Evolutionary conservation across 2,329 filamentous ascomycete species (phyloP), one percentile per base, ranked within the genome.

Genomic region (Colletotrichum tanaceti): DNA sequence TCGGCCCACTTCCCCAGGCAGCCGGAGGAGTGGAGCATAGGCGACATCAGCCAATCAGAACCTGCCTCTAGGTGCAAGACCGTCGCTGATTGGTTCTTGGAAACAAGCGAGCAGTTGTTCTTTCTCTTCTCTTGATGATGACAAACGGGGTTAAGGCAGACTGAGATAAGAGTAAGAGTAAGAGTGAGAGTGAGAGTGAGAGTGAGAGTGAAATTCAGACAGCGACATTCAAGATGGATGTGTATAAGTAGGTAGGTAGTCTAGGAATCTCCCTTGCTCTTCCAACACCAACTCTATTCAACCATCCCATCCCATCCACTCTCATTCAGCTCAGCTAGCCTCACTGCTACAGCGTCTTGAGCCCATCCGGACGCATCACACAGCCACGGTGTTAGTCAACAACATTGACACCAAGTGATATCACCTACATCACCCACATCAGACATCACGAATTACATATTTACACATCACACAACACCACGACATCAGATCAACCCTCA

Each of bases 61-160:
- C 0, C 0, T 1, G 2, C 2, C 5, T 9, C 11, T 5, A 7
- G 0, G 3, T 0, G 13, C 2, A 20, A 10, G 5, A 0, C 18
- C 9, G 13, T 1, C 16, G 24, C 13, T 68, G 47, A 68, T 68
- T 68, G 61, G 65, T 5, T 20, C 10, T 7, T 47, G 24, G 0
- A 9, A 1, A 4, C 18, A 54, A 38, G 9, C 46, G 0, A 22
- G 49, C 54, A 59, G 61, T 22, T 68, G 61, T 39, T 5, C 22
- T 24, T 14, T 10, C 44, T 24, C n/a, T 13, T 47, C 22, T n/a
- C 28, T 9, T 32, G 28, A 32, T 28, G 43, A 41, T 47, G 35
- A 63, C 58, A 54, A 53, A 54, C 50, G 11, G 28, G 28, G n/a
- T 5, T 20, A n/a, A 35, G 49, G 13, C 14, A 16, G 5, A 13